Percentiles rank a stretch among this genome's conserved stretches.
Evolutionary conservation across 371 early-diverging fungal species (phyloP).

Genomic region (Apophysomyces elegans): DNA sequence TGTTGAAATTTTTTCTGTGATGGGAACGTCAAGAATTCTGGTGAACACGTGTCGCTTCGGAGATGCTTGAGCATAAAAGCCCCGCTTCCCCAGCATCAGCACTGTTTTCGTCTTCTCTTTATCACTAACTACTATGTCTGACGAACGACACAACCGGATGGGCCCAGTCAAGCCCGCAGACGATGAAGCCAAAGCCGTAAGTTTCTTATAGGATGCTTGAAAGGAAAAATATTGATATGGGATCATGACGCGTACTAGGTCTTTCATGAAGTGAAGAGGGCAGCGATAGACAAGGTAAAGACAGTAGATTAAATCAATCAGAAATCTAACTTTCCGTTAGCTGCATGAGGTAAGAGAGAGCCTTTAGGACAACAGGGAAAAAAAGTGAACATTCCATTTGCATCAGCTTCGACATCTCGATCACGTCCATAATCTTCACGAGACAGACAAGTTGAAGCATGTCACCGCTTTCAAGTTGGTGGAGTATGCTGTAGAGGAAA

Average conservation of each 20-base stretch:
- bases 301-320: background rate
- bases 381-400: background rate
- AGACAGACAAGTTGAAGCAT: slow-evolving; percentile 50
- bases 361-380: background rate
- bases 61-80: background rate
- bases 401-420: slow-evolving; percentile 47
- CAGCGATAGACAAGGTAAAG: slow-evolving; percentile 36
- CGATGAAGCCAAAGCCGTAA: slow-evolving; percentile 48
- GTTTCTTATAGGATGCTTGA: slow-evolving; percentile 7
- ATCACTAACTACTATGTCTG: slow-evolving; percentile 43
- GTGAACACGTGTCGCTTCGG: too few relatives aligned
- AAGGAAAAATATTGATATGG: too few relatives aligned
- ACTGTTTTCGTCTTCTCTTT: background rate
- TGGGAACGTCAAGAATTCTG: too few relatives aligned
- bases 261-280: slow-evolving; percentile 43
- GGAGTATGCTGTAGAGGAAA: slow-evolving; percentile 56
- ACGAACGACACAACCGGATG: slow-evolving; percentile 53
- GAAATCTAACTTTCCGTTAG: slow-evolving; percentile 13
- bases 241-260: slow-evolving; percentile 26
- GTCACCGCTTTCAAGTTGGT: slow-evolving; percentile 49
- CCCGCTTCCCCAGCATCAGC: background rate
- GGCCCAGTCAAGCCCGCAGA: slow-evolving; percentile 44
- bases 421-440: slow-evolving; percentile 51
- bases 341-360: slow-evolving; percentile 29
- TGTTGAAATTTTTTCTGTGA: too few relatives aligned